A percentile compares a stretch with the other conserved stretches of the same genome.
Evolutionary conservation across 2,329 filamentous ascomycete species (phyloP).

Genomic region (Calonectria pseudoreteaudii): DNA sequence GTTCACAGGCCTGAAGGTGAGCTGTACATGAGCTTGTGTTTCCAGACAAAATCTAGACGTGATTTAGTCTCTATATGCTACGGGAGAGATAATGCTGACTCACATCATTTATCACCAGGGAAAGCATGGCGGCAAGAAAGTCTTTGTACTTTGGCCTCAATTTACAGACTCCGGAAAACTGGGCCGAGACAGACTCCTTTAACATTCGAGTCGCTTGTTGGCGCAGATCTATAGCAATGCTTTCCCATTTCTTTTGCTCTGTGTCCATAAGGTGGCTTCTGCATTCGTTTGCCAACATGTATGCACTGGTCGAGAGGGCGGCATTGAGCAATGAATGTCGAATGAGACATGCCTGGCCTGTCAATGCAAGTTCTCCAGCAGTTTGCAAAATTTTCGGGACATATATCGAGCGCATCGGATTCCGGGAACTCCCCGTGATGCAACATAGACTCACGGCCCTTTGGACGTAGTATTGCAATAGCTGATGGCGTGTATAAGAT

Average conservation of each 20-base stretch:
- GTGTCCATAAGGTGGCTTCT: not conserved
- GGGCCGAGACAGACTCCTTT: slow-evolving; percentile 34
- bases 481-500: slow-evolving; percentile 29
- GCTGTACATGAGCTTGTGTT: slow-evolving; percentile 36
- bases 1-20: slow-evolving; percentile 34
- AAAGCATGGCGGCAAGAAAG: slow-evolving; percentile 43
- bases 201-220: slow-evolving; percentile 35
- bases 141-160: slow-evolving; percentile 40
- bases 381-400: slow-evolving; percentile 37
- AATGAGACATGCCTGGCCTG: slow-evolving; percentile 30
- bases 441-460: slow-evolving; percentile 39
- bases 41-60: slow-evolving; percentile 38
- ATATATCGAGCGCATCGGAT: slow-evolving; percentile 42
- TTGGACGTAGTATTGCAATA: slow-evolving; percentile 39
- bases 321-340: slow-evolving; percentile 36
- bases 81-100: not conserved
- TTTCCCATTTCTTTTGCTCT: slow-evolving; percentile 33
- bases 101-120: slow-evolving; percentile 43
- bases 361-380: slow-evolving; percentile 36
- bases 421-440: slow-evolving; percentile 40
- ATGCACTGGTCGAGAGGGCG: slow-evolving; percentile 41
- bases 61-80: not conserved
- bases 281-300: slow-evolving; percentile 38
- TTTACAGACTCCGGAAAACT: slow-evolving; percentile 12
- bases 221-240: slow-evolving; percentile 15